Evolutionary conservation across 352 stramenopile species (phyloP).

Genomic region (Peronospora belbahrii): DNA sequence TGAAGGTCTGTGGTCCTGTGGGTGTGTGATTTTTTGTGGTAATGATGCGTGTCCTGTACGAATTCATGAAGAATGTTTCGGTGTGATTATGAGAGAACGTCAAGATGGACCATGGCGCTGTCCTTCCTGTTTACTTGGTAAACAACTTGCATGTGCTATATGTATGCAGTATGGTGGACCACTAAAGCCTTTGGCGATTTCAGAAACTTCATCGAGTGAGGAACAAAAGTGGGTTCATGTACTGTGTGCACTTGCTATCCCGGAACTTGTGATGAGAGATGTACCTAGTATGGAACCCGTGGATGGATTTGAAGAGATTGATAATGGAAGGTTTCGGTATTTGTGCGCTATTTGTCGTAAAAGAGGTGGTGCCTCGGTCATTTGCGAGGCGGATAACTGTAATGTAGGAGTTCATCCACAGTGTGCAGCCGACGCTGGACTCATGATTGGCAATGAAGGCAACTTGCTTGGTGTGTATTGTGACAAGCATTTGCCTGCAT

Average conservation of each 20-base stretch:
- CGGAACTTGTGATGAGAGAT: conserved; percentile 77
- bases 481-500: conserved; percentile 69
- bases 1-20: conserved; percentile 76
- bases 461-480: conserved; percentile 74
- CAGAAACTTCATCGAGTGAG: conserved; percentile 18
- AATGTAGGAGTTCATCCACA: conserved; percentile 75
- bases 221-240: conserved; percentile 82
- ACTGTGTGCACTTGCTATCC: conserved; percentile 76
- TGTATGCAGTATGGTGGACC: conserved; percentile 75
- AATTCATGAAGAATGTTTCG: conserved; percentile 82
- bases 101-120: conserved; percentile 62
- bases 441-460: conserved; percentile 68
- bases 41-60: conserved; percentile 56
- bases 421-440: conserved; percentile 65
- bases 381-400: conserved; percentile 71
- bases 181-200: conserved; percentile 57
- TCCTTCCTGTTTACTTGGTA: conserved; percentile 65
- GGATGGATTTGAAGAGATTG: conserved; percentile 77
- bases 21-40: conserved; percentile 53
- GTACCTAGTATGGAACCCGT: conserved; percentile 77
- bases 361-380: conserved; percentile 66
- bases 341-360: conserved; percentile 75
- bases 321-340: conserved; percentile 77
- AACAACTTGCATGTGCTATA: conserved; percentile 58
- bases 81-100: conserved; percentile 49